These are phyloP conservation scores for Lumnitzera racemosa DNA, from an alignment of 345 rosid genomes.

Conservation along the genomic window DNA sequence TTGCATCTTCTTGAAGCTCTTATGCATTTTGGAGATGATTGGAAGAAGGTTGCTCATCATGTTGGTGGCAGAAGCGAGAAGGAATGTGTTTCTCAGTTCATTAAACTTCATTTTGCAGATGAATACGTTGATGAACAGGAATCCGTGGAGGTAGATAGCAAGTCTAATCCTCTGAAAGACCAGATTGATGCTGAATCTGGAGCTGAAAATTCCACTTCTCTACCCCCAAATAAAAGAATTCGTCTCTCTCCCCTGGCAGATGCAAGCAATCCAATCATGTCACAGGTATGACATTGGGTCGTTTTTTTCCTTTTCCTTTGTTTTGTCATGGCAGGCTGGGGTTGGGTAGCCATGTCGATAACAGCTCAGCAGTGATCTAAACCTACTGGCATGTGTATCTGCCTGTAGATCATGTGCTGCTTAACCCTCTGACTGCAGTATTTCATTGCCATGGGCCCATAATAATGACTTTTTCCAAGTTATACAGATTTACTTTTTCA, in stretches of 20 bases:
- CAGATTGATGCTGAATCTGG: slow-evolving; percentile 26
- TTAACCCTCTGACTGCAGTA: too few relatives aligned
- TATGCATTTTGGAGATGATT: slow-evolving; percentile 77
- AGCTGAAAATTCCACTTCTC: slow-evolving; percentile 17
- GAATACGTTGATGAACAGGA: slow-evolving; percentile 39
- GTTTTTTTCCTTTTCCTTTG: not conserved
- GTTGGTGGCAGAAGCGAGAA: slow-evolving; percentile 77
- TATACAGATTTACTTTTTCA: too few relatives aligned
- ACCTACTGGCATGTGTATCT: too few relatives aligned
- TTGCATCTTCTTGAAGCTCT: slow-evolving; percentile 71
- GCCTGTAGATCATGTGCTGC: too few relatives aligned
- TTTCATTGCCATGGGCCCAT: too few relatives aligned
- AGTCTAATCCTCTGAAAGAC: slow-evolving; percentile 23
- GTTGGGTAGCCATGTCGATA: not conserved
- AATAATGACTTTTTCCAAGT: too few relatives aligned
- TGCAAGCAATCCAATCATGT: slow-evolving; percentile 98
- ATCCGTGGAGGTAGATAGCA: slow-evolving; percentile 32
- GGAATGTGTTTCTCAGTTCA: slow-evolving; percentile 71
- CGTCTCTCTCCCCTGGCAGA: slow-evolving; percentile 79
- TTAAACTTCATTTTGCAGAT: slow-evolving; percentile 87
- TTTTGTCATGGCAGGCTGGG: too few relatives aligned
- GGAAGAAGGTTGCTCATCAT: slow-evolving; percentile 84
- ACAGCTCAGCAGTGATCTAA: not conserved
- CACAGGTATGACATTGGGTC: slow-evolving; percentile 49
- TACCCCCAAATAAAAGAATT: slow-evolving; percentile 45